Base-by-base conservation (phyloP, 495 filamentous ascomycete genomes). In the Penicillium steckii region DNA sequence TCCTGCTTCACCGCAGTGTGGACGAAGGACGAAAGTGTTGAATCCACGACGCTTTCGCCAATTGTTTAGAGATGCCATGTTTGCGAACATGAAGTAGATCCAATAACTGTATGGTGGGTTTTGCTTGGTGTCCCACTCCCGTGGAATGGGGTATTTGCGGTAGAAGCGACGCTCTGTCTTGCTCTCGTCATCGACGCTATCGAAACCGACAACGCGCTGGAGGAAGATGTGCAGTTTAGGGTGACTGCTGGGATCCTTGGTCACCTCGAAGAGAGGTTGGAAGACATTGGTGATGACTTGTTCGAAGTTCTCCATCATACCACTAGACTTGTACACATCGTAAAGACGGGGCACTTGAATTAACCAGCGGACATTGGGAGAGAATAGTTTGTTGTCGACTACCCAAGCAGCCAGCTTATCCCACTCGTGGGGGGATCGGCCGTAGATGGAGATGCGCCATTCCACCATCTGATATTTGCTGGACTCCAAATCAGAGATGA, bases 401-500 rank as follows among this genome's bases (percentile, higher is more conserved):
- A 98, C 94, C 94, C 94, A 98, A 8, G 89, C 89, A 3, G 94
- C 93, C 38, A 98, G 82, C 61, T 95, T 98, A 66, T 97, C 93
- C 94, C 94, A 98, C 68, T 98, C 94, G 53, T 96, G 87, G 23
- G 94, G 72, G 5, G 88, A 85, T 66, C 89, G 86, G 46, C 94
- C 94, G 64, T 98, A 97, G 52, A 98, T 91, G 10, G 91, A 96
- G 48, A 98, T 94, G 15, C 94, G 89, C 90, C 95, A 98, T 75
- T 98, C 94, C 5, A 92, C 95, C 89, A 98, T 96, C 69, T 98
- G 94, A 63, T 98, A 97, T 66, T 98, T 98, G 80, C 93, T 97
- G 26, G 93, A 93, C 68, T 98, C 94, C 17, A 98, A 74, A 72
- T 98, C 94, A n/a, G 90, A 84, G 23, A 98, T 96, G 32, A 98